A percentile compares a stretch with the other conserved stretches of the same genome.
Conservation (phyloP, 1,284 basidiomycete species). For the Athelia sp. region DNA sequence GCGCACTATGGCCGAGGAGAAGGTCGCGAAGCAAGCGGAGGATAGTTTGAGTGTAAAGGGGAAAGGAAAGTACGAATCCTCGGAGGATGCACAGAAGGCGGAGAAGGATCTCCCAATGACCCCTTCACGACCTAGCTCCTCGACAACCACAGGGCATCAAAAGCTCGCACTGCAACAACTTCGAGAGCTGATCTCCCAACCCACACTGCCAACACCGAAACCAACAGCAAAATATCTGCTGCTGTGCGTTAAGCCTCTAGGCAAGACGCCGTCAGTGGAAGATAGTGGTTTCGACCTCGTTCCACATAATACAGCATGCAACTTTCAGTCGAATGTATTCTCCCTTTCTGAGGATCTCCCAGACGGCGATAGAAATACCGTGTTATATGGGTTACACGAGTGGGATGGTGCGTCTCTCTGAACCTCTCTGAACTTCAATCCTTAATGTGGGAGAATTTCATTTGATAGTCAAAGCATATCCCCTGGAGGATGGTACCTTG, state of each 20-base stretch:
- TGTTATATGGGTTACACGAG: constrained; percentile 48
- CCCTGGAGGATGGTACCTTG: constrained; percentile 16
- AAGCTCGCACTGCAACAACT: constrained; percentile 19
- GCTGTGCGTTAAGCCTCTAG: constrained; percentile 39
- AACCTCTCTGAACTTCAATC: too few species aligned
- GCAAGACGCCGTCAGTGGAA: constrained; percentile 27
- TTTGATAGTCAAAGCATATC: constrained; percentile 3
- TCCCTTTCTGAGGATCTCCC: constrained; percentile 30
- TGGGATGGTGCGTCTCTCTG: constrained; percentile 37
- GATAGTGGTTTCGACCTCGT: constrained; percentile 37
- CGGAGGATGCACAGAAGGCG: constrained; percentile 5
- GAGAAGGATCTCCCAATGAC: constrained; percentile 1
- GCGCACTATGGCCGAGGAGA: constrained; percentile 18
- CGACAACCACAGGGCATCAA: constrained; percentile 1
- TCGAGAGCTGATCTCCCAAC: constrained; percentile 22
- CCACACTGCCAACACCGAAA: constrained; percentile 20
- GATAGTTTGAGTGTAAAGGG: constrained; percentile 2
- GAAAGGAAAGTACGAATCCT: constrained; percentile 2
- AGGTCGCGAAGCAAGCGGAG: constrained; percentile 12
- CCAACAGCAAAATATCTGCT: constrained; percentile 40
- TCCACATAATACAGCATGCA: constrained; percentile 36
- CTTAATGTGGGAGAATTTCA: too few species aligned
- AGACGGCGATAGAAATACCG: constrained; percentile 20
- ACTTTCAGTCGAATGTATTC: constrained; percentile 39
- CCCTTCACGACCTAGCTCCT: neutral